phyloP scores from a whole-genome alignment of 2,329 filamentous ascomycete genomes.

The Penicillium glabrum region DNA sequence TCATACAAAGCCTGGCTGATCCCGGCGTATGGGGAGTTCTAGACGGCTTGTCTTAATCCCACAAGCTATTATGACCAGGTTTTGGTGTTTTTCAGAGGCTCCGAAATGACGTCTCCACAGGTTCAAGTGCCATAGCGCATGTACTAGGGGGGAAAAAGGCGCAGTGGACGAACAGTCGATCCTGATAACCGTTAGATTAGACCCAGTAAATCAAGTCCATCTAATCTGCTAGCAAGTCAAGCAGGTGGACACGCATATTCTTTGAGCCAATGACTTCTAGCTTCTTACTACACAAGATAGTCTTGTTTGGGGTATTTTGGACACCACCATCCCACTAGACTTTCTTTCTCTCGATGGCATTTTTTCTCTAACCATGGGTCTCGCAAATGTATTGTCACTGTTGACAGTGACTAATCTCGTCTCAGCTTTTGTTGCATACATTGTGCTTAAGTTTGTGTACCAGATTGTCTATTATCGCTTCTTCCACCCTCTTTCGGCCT shows the following conservation, averaged over 20 bases:
- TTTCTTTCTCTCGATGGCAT: background rate
- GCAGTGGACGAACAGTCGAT: background rate
- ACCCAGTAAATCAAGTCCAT: background rate
- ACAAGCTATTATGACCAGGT: background rate
- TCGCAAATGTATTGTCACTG: constrained; percentile 25
- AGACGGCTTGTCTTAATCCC: background rate
- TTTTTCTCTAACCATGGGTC: constrained; percentile 23
- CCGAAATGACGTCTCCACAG: background rate
- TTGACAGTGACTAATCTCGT: constrained; percentile 28
- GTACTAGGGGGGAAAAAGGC: background rate
- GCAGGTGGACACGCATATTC: constrained; percentile 1
- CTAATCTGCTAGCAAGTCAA: background rate
- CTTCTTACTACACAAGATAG: constrained; percentile 11
- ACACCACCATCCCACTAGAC: background rate
- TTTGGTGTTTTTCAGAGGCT: background rate
- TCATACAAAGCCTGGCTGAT: background rate
- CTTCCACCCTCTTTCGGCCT: constrained; percentile 54
- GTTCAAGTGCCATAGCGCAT: background rate
- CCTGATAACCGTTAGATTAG: constrained; percentile 1
- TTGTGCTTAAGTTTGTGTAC: constrained; percentile 25
- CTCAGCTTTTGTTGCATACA: constrained; percentile 24
- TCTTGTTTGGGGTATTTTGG: background rate
- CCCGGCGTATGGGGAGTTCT: background rate
- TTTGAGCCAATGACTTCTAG: constrained; percentile 10
- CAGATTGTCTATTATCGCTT: constrained; percentile 47